Evolutionary conservation across 805 yeast species (phyloP).

Genomic region (Schwanniomyces polymorphus): DNA sequence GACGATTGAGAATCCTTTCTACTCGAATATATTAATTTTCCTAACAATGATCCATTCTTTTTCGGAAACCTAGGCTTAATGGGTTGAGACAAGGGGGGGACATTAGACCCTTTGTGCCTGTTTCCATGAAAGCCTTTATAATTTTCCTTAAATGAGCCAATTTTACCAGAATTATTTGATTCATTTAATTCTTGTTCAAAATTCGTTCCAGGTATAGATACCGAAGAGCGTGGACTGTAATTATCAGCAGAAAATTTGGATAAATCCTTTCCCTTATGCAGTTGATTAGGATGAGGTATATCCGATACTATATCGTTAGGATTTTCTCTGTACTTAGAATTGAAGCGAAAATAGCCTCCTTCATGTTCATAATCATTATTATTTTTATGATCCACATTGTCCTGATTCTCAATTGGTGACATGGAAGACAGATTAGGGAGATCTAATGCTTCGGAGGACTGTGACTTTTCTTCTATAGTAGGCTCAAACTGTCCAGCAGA

Average conservation of each 20-base stretch:
- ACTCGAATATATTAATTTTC: conserved; percentile 37
- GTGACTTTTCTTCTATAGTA: neutral
- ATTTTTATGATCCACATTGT: neutral
- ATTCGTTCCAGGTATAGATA: conserved; percentile 3
- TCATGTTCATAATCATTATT: conserved; percentile 1
- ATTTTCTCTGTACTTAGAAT: conserved; percentile 1
- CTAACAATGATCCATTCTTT: conserved; percentile 35
- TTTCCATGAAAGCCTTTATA: conserved; percentile 44
- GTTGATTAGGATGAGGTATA: neutral
- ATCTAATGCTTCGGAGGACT: neutral
- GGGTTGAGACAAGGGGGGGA: conserved; percentile 51
- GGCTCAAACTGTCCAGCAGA: conserved; percentile 4
- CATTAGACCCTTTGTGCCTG: conserved; percentile 27
- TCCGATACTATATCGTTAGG: neutral
- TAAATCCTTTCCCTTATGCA: neutral
- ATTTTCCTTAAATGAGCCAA: conserved; percentile 12
- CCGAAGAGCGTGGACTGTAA: conserved; percentile 23
- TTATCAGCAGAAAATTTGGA: conserved; percentile 2
- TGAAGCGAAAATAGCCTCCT: neutral
- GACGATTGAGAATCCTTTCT: conserved; percentile 1
- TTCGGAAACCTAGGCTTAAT: conserved; percentile 47
- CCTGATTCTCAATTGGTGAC: neutral
- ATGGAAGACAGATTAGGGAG: neutral
- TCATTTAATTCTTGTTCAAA: neutral
- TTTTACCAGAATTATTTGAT: neutral